Percentiles rank a stretch among this genome's conserved stretches.
Conservation (phyloP, 2,329 filamentous ascomycete species). For the Talaromyces rugulosus region DNA sequence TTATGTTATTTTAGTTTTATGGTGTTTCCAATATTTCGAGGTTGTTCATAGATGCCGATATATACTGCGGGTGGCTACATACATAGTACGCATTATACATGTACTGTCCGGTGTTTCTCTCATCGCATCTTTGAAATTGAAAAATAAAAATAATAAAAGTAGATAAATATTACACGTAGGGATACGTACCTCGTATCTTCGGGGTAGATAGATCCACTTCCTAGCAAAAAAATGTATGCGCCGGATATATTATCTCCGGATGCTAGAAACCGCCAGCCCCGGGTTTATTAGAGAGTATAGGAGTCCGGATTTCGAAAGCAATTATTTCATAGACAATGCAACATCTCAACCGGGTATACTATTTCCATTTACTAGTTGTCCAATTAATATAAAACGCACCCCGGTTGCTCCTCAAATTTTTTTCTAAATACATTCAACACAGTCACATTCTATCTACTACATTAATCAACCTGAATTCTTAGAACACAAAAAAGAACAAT, state of each 20-base stretch:
- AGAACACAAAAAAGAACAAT: background rate
- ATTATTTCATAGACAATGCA: background rate
- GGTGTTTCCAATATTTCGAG: too few relatives aligned
- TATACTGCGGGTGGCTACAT: too few relatives aligned
- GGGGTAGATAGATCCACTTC: background rate
- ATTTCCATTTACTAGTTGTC: background rate
- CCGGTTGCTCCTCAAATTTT: background rate
- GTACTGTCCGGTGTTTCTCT: too few relatives aligned
- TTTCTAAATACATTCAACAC: background rate
- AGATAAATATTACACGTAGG: too few relatives aligned
- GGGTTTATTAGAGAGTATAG: background rate
- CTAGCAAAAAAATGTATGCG: background rate
- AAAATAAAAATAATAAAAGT: too few relatives aligned
- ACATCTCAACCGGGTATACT: background rate
- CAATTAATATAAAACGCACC: background rate
- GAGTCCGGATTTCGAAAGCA: background rate
- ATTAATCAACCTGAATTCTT: background rate
- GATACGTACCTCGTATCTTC: too few relatives aligned
- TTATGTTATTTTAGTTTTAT: too few relatives aligned
- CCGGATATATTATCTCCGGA: constrained; percentile 13
- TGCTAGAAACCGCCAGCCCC: background rate
- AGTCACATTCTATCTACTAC: background rate
- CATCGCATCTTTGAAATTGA: too few relatives aligned
- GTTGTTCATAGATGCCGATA: too few relatives aligned
- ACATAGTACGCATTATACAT: too few relatives aligned